Evolutionary conservation across 1,284 basidiomycete species (phyloP), one percentile per base, ranked within the genome.

Genomic region (Ceratobasidium sp.): DNA sequence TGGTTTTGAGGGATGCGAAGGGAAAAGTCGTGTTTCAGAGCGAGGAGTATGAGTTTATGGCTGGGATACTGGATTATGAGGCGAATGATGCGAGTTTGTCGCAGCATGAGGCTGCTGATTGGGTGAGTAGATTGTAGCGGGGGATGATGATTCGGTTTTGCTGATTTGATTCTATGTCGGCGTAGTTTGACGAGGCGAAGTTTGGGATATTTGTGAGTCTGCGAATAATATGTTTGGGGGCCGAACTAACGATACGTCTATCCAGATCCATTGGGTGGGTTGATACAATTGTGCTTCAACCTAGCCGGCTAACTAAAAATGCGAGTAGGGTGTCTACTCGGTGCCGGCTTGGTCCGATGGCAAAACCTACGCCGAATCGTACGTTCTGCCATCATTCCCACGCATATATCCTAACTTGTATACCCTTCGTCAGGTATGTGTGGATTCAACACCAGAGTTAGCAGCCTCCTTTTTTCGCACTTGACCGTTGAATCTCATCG

Each of bases 261-360:
- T 56, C 40, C 40, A 71, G 69, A 71, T 71, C n/a, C 23, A 63
- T 40, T 77, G 66, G 46, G 56, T 40, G 12, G 5, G 26, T n/a
- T n/a, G 2, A n/a, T 33, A 23, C 26, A 3, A 23, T 1, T n/a
- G 23, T 58, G 3, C 40, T 23, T 58, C 26, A 42, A 33, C 51
- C 15, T 9, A 18, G 33, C 56, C 60, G 10, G 53, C 20, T 71
- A 39, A 85, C 89, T 83, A 49, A 49, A 49, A 49, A 10, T 86
- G 91, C 68, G 90, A 91, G 80, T 91, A 90, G 90, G 90, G 90
- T 6, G 82, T 89, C 1, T 91, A 87, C 80, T 89, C 88, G 39
- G 87, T 88, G 9, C 82, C 82, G 0, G 83, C 82, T 3, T 83
- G 81, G 81, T 10, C 70, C 10, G 84, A 84, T 3, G 82, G 79